phyloP scores from a whole-genome alignment of 495 filamentous ascomycete species.

The Sordaria brevicollis region DNA sequence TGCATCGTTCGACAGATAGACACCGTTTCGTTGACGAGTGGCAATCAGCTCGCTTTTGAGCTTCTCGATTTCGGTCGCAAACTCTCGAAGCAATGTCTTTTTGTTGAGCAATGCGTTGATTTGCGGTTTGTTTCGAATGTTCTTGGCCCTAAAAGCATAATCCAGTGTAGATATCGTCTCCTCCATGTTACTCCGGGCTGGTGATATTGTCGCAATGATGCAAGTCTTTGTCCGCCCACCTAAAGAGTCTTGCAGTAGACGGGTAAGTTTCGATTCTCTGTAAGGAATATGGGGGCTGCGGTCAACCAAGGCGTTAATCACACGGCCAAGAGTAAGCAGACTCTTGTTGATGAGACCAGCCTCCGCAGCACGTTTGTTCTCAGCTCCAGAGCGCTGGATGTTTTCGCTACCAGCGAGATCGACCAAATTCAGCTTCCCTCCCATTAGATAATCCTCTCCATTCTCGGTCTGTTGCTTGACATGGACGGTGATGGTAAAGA shows the following conservation, averaged over 20 bases:
- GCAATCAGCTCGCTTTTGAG: slow-evolving; percentile 89
- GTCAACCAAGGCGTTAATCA: slow-evolving; percentile 97
- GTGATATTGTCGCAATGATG: slow-evolving; percentile 94
- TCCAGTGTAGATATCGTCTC: slow-evolving; percentile 97
- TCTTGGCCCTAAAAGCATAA: slow-evolving; percentile 95
- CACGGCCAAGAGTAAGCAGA: slow-evolving; percentile 82
- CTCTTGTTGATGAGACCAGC: slow-evolving; percentile 98
- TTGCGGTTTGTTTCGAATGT: slow-evolving; percentile 96
- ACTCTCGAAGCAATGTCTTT: slow-evolving; percentile 80
- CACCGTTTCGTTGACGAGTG: slow-evolving; percentile 86
- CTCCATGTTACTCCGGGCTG: slow-evolving; percentile 87
- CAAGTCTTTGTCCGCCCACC: slow-evolving; percentile 95
- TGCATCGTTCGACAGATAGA: slow-evolving; percentile 75
- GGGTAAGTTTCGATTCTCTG: slow-evolving; percentile 90
- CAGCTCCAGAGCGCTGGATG: slow-evolving; percentile 89
- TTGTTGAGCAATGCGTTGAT: slow-evolving; percentile 86
- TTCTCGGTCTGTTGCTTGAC: slow-evolving; percentile 72
- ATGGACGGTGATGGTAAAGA: slow-evolving; percentile 88
- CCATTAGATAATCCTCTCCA: slow-evolving; percentile 77
- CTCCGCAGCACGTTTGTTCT: slow-evolving; percentile 94
- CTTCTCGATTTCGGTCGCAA: slow-evolving; percentile 87
- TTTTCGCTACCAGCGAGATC: slow-evolving; percentile 97
- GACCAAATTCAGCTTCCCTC: slow-evolving; percentile 91
- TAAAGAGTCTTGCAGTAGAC: slow-evolving; percentile 89
- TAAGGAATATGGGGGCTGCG: slow-evolving; percentile 88